phyloP scores from a whole-genome alignment of 2,329 filamentous ascomycete genomes.

The Epichloe scottii region DNA sequence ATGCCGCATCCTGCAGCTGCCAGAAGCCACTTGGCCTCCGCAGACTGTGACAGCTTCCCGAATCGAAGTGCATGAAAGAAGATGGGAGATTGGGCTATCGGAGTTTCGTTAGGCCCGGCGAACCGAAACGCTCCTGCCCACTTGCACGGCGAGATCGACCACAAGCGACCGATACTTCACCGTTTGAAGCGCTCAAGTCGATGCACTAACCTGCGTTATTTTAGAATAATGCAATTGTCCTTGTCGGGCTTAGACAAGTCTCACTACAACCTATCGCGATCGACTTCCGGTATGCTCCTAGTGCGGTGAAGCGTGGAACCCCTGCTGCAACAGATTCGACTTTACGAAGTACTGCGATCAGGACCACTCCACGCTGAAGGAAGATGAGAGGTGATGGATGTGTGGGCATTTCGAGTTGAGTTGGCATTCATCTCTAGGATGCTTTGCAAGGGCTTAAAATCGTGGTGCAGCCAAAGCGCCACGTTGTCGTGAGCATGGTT shows the following conservation, averaged over 20 bases:
- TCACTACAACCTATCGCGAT: neutral
- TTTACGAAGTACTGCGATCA: neutral
- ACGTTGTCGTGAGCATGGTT: neutral
- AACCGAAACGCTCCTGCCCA: neutral
- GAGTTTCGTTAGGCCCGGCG: neutral
- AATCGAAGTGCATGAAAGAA: neutral
- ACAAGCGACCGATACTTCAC: neutral
- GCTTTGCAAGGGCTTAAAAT: neutral
- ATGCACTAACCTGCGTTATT: neutral
- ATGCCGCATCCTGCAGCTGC: neutral
- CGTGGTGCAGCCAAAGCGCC: neutral
- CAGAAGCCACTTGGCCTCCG: neutral
- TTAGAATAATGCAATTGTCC: neutral
- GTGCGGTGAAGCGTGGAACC: neutral
- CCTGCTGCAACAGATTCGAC: neutral
- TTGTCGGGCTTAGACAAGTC: neutral
- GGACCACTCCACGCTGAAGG: neutral
- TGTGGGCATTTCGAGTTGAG: neutral
- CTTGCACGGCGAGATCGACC: neutral
- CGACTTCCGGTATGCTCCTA: neutral
- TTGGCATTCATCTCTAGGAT: neutral
- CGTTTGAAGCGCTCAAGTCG: neutral
- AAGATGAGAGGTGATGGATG: neutral
- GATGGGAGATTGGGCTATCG: neutral
- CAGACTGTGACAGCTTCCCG: neutral